Evolutionary conservation across 2,329 filamentous ascomycete genomes (phyloP).

Genomic region (Helminthosporium solani): DNA sequence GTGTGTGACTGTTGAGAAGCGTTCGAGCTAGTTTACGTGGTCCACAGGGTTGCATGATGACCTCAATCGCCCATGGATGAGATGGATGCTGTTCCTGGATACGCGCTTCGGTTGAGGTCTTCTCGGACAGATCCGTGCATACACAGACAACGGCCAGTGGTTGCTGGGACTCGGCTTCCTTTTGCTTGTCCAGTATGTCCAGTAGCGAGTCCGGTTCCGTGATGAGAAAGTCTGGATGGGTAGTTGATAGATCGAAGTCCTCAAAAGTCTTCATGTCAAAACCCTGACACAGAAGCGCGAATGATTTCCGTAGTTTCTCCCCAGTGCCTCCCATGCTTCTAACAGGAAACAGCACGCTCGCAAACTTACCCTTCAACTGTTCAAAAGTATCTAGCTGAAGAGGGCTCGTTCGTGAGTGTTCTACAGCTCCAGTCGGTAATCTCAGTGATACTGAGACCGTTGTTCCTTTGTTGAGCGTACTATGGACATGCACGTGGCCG

Average conservation of each 20-base stretch:
- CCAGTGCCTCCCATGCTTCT: constrained; percentile 24
- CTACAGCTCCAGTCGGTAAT: constrained; percentile 15
- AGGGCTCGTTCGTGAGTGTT: constrained; percentile 9
- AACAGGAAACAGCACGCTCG: constrained; percentile 25
- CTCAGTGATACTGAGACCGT: constrained; percentile 25
- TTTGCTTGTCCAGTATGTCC: constrained; percentile 17
- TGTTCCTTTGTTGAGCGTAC: constrained; percentile 29
- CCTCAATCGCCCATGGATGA: constrained; percentile 28
- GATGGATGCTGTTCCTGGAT: constrained; percentile 23
- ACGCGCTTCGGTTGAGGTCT: constrained; percentile 22
- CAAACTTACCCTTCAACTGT: constrained; percentile 20
- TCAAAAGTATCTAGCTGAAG: constrained; percentile 15
- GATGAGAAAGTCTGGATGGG: constrained; percentile 25
- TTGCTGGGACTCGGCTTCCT: constrained; percentile 12
- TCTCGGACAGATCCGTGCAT: constrained; percentile 31
- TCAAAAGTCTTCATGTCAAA: constrained; percentile 24
- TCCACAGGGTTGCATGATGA: constrained; percentile 32
- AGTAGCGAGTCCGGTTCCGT: constrained; percentile 29
- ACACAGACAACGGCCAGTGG: constrained; percentile 28
- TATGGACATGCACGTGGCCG: constrained; percentile 36
- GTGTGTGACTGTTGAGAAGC: constrained; percentile 25
- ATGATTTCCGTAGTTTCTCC: constrained; percentile 26
- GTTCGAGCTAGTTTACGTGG: constrained; percentile 28
- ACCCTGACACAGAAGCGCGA: constrained; percentile 25
- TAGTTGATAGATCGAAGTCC: constrained; percentile 12